These are phyloP conservation scores for Royoungia palumana DNA, from an alignment of 768 basidiomycete genomes.

Conservation along the genomic window DNA sequence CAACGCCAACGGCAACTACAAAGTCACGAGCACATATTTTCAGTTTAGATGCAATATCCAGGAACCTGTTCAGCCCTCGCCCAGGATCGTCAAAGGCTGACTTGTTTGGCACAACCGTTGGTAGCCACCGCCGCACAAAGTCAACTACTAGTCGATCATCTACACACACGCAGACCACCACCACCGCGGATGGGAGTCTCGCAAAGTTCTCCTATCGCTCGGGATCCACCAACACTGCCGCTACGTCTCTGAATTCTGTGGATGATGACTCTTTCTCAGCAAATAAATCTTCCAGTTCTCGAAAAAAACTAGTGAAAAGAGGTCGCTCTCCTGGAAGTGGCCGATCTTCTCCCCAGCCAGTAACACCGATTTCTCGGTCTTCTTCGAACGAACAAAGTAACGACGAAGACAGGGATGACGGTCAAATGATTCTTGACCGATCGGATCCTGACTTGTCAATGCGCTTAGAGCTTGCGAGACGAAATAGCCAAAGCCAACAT, in stretches of 20 bases:
- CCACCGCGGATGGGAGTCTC: conserved; percentile 62
- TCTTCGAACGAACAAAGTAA: conserved; percentile 40
- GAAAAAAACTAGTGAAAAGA: conserved; percentile 45
- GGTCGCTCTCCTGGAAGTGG: conserved; percentile 41
- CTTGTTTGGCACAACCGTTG: conserved; percentile 71
- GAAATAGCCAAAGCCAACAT: conserved; percentile 78
- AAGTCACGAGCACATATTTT: conserved; percentile 79
- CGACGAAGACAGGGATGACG: conserved; percentile 44
- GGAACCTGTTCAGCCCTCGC: conserved; percentile 77
- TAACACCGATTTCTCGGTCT: conserved; percentile 39
- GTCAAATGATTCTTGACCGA: conserved; percentile 46
- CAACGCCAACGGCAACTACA: conserved; percentile 78
- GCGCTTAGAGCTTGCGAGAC: conserved; percentile 77
- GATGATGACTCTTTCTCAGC: conserved; percentile 60
- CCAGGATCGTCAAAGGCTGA: conserved; percentile 70
- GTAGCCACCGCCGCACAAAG: conserved; percentile 56
- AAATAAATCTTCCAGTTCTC: conserved; percentile 43
- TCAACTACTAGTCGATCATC: conserved; percentile 74
- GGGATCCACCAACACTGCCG: conserved; percentile 59
- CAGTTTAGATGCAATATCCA: conserved; percentile 84
- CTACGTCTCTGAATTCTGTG: conserved; percentile 56
- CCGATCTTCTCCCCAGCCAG: conserved; percentile 34
- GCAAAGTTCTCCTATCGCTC: conserved; percentile 72
- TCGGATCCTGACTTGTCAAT: conserved; percentile 75
- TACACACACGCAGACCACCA: conserved; percentile 65